A percentile compares a stretch with the other conserved stretches of the same genome.
phyloP scores from a whole-genome alignment of 2,329 filamentous ascomycete species.

The Colletotrichum sp. region DNA sequence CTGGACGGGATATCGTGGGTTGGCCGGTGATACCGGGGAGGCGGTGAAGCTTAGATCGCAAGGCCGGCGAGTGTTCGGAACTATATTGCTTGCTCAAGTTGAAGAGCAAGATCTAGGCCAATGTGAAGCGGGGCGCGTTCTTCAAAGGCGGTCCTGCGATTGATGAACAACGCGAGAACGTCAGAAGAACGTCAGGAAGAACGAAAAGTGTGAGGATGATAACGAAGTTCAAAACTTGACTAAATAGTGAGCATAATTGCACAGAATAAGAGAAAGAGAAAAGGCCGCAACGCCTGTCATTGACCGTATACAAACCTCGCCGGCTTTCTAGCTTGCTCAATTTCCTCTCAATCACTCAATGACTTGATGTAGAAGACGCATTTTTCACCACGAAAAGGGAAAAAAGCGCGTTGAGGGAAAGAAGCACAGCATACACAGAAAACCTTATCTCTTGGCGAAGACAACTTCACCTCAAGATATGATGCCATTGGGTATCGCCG shows the following conservation, averaged over 20 bases:
- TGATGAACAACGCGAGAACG: background rate
- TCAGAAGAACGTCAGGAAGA: background rate
- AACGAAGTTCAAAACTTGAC: background rate
- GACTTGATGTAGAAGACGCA: background rate
- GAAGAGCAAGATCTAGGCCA: background rate
- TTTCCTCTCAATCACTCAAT: background rate
- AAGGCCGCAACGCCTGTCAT: background rate
- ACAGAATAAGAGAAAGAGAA: background rate
- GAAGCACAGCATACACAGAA: background rate
- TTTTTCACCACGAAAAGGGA: background rate
- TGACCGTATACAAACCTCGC: background rate
- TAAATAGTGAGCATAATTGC: background rate
- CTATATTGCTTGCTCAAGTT: background rate
- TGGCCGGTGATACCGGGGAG: background rate
- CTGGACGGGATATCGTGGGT: constrained; percentile 59
- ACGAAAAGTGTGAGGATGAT: background rate
- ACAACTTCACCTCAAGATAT: background rate
- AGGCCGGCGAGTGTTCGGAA: background rate
- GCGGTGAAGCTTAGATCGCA: background rate
- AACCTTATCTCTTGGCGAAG: background rate
- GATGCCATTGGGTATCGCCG: background rate
- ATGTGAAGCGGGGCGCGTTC: background rate
- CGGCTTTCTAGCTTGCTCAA: background rate
- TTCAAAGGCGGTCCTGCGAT: background rate
- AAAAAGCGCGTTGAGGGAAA: background rate